These are phyloP conservation scores for Alternaria consortialis DNA, from an alignment of 2,329 filamentous ascomycete genomes.

Conservation along the genomic window DNA sequence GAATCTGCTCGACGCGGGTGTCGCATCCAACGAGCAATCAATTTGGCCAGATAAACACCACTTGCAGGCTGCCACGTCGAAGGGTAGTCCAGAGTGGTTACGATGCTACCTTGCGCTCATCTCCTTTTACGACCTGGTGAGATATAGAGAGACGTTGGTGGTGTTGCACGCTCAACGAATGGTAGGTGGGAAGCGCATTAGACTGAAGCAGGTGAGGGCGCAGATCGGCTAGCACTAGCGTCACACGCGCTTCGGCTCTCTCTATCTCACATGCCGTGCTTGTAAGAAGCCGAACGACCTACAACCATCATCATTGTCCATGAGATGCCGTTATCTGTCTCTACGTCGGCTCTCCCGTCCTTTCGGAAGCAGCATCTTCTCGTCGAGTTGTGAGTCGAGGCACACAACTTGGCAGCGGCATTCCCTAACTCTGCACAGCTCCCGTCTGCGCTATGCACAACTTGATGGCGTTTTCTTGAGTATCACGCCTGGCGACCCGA, in stretches of 20 bases:
- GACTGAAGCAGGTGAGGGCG: slow-evolving; percentile 9
- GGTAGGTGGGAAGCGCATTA: slow-evolving; percentile 2
- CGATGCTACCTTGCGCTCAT: slow-evolving; percentile 27
- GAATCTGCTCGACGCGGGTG: not conserved
- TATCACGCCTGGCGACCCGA: slow-evolving; percentile 80
- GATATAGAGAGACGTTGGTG: slow-evolving; percentile 1
- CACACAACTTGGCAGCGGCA: slow-evolving; percentile 25
- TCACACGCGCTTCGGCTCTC: slow-evolving; percentile 12
- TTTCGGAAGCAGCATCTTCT: slow-evolving; percentile 79
- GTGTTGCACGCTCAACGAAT: slow-evolving; percentile 9
- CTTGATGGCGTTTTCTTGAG: slow-evolving; percentile 88
- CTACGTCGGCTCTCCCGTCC: slow-evolving; percentile 48
- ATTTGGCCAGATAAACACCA: not conserved
- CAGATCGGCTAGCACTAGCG: slow-evolving; percentile 24
- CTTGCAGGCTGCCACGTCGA: slow-evolving; percentile 25
- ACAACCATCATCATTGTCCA: slow-evolving; percentile 12
- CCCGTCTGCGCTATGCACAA: slow-evolving; percentile 81
- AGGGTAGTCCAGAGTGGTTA: not conserved
- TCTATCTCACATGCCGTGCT: slow-evolving; percentile 4
- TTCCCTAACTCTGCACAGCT: slow-evolving; percentile 61
- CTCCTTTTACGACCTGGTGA: slow-evolving; percentile 14
- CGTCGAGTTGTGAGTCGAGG: slow-evolving; percentile 76
- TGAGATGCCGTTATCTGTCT: slow-evolving; percentile 37
- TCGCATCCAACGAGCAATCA: slow-evolving; percentile 1
- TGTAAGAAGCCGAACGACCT: slow-evolving; percentile 10